Evolutionary conservation across 73 alveolate genomes (phyloP).

Genomic region (Stentor coeruleus): DNA sequence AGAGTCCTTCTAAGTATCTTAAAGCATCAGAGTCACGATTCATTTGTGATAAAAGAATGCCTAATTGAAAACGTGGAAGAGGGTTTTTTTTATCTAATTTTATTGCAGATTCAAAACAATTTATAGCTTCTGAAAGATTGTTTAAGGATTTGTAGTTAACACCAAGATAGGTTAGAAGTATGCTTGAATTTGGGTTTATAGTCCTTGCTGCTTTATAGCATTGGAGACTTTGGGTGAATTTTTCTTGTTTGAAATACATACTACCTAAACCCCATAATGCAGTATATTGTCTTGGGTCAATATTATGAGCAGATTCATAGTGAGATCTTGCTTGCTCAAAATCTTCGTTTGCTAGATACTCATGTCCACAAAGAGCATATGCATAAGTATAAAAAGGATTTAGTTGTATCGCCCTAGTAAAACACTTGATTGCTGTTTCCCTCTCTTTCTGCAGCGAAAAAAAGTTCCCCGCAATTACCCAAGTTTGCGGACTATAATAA

Average conservation of each 20-base stretch:
- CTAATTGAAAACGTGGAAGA: conserved; percentile 71
- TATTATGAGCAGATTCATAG: conserved; percentile 67
- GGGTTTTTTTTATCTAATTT: conserved; percentile 69
- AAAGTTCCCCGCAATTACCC: conserved; percentile 88
- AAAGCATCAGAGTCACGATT: conserved; percentile 77
- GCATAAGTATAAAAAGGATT: conserved; percentile 79
- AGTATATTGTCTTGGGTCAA: conserved; percentile 81
- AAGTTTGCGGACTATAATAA: conserved; percentile 86
- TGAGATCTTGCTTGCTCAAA: conserved; percentile 77
- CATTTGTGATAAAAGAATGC: conserved; percentile 53
- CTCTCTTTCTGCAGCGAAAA: conserved; percentile 86
- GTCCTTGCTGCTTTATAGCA: conserved; percentile 58
- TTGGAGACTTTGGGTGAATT: conserved; percentile 69
- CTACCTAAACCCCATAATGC: conserved; percentile 96
- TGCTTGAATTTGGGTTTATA: conserved; percentile 71
- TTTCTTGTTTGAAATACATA: conserved; percentile 81
- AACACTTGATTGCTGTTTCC: conserved; percentile 86
- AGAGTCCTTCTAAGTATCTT: conserved; percentile 56
- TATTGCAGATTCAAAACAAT: conserved; percentile 64
- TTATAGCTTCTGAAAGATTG: conserved; percentile 62
- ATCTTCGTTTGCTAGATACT: conserved; percentile 84
- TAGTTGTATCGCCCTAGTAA: conserved; percentile 80
- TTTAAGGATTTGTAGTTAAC: conserved; percentile 67
- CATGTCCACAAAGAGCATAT: conserved; percentile 89
- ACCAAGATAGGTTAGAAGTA: conserved; percentile 81